Evolutionary conservation across 345 rosid species (phyloP), one percentile per base, ranked within the genome.

Genomic region (Dimocarpus longan): DNA sequence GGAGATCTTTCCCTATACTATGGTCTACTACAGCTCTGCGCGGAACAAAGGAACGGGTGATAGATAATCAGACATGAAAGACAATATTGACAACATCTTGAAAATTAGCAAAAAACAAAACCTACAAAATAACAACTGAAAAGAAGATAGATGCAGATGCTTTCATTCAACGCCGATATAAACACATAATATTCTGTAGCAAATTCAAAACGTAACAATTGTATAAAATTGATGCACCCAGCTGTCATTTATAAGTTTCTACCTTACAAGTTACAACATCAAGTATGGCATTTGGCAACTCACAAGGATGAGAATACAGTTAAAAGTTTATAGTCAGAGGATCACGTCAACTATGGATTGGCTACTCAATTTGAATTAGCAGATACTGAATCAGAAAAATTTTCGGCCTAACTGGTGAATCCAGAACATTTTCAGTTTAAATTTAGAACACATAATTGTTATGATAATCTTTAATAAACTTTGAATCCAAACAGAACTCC

Each of bases 11-110:
- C 71, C 97, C 98, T 50, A 79, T 75, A 81, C 98, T 91, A 86
- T 96, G 98, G 72, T 96, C 98, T 64, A 96, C 98, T 71, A 96
- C 96, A 77, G 99, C 99, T 85, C 99, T 96, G 91, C 85, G 84
- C 68, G 60, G 80, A 71, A 28, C 56, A 76, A 70, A 80, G 52
- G n/a, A 64, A 54, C 42, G 22, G 43, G 39, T 48, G 11, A 28
- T 78, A 18, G 28, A 22, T 74, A 68, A 64, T 32, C 44, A 77
- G 62, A 79, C 68, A 76, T 72, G 70, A 83, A 79, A 54, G 54
- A 19, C 37, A 66, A 44, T 66, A n/a, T 56, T 28, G 66, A 13
- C 18, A 68, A 60, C 57, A 73, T 22, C 68, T 42, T 74, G 52
- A 43, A 60, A 42, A 43, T 70, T 39, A 28, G 79, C 64, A 66